Evolutionary conservation across 2,329 filamentous ascomycete genomes (phyloP), one percentile per base, ranked within the genome.

Genomic region (Thermoascus crustaceus): DNA sequence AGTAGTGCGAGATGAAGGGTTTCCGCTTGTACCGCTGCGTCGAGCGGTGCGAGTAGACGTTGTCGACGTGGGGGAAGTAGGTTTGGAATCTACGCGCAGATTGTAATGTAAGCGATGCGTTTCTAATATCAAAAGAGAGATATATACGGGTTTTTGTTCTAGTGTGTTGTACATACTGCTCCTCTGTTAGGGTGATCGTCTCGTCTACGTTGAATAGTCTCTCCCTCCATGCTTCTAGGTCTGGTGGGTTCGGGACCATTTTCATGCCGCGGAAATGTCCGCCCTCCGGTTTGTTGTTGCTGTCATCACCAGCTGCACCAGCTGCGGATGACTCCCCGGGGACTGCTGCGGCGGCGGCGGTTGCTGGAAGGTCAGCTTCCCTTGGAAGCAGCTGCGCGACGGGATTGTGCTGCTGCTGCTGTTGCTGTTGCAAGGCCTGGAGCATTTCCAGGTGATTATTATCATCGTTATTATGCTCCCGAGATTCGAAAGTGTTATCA

Each of bases 41-140:
- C 2, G 83, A 87, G 42, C 83, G 80, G 61, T 87, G 84, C 17
- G 83, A 88, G 61, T 87, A 89, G 47, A 88, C 75, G 55, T 88
- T 88, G 64, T 88, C 84, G 46, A 89, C 73, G 58, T 88, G 83
- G 0, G 83, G 82, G 50, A 87, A 88, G 59, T 88, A 89, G 5
- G 76, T 85, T 51, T 85, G 75, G 54, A 83, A 87, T 52, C 80
- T 85, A 46, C 30, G 26, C 30, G 30, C 26, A 26, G 18, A 37
- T 35, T 16, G 39, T 8, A 37, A 20, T 25, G 4, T n/a, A 17
- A 11, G 35, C 38, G 29, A 25, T 30, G 23, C 35, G 17, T 31
- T 9, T 34, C 17, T 24, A 33, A 41, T 30, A 30, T 19, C n/a
- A 14, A 25, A 33, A 19, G 13, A 24, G 13, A 31, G 30, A 16